phyloP scores from a whole-genome alignment of 306 rosid genomes.

The Casuarina glauca region DNA sequence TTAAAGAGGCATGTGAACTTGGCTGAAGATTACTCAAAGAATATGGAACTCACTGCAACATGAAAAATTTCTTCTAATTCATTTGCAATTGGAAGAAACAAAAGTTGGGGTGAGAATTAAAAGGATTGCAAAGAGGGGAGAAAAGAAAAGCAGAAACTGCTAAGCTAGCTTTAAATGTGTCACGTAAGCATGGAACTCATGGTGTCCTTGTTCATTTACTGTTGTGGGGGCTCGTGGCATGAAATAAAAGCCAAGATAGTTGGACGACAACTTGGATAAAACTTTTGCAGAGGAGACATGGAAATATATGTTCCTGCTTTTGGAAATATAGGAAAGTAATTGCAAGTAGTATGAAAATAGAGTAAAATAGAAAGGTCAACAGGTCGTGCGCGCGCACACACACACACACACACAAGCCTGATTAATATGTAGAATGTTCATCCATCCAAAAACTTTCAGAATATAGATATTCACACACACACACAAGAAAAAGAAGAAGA shows the following conservation, averaged over 20 bases:
- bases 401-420: no score
- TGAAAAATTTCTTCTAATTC: not conserved
- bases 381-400: not conserved
- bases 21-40: not conserved
- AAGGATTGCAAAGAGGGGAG: not conserved
- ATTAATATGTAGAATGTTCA: not conserved
- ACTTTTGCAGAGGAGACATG: not conserved
- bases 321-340: not conserved
- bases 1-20: not conserved
- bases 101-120: not conserved
- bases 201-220: not conserved
- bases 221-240: not conserved
- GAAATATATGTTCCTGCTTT: not conserved
- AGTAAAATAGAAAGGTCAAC: not conserved
- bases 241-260: not conserved
- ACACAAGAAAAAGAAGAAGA: no score
- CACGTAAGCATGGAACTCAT: constrained; percentile 13
- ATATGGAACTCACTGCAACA: not conserved
- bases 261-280: not conserved
- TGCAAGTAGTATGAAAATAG: not conserved
- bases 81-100: not conserved
- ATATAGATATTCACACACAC: not conserved
- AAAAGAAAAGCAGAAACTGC: not conserved
- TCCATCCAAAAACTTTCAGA: not conserved
- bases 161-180: not conserved